Evolutionary conservation across 106 monocot species (phyloP).

Genomic region (Platanthera guangdongensis): DNA sequence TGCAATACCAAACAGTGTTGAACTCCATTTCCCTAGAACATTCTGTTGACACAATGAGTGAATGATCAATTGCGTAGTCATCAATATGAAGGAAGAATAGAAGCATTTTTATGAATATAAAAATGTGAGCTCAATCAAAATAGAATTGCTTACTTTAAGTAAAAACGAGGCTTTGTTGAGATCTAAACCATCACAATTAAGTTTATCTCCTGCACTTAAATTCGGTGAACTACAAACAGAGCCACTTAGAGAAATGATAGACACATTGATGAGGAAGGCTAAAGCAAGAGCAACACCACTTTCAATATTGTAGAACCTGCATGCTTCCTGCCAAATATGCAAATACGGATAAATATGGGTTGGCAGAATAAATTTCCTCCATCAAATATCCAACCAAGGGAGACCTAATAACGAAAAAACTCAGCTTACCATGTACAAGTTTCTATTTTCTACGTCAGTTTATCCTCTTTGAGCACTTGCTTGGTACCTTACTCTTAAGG

Average conservation of each 20-base stretch:
- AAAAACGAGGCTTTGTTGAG: slow-evolving; percentile 93
- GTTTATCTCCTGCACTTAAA: slow-evolving; percentile 53
- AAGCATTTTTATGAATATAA: neutral
- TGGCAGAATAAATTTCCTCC: neutral
- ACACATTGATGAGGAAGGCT: slow-evolving; percentile 87
- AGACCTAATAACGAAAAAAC: neutral
- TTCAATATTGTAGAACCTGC: slow-evolving; percentile 75
- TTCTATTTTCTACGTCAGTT: no score
- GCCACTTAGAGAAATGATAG: slow-evolving; percentile 83
- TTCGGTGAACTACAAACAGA: slow-evolving; percentile 65
- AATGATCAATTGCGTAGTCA: neutral
- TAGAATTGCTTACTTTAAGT: slow-evolving; percentile 47
- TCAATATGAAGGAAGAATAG: neutral
- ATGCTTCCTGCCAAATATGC: slow-evolving; percentile 62
- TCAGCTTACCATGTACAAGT: neutral
- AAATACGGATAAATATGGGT: slow-evolving; percentile 7
- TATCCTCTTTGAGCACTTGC: no score
- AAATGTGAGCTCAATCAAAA: neutral
- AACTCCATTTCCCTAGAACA: slow-evolving; percentile 89
- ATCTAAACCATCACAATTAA: slow-evolving; percentile 66
- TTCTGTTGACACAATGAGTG: slow-evolving; percentile 35
- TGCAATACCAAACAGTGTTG: slow-evolving; percentile 83
- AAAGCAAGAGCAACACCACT: slow-evolving; percentile 87
- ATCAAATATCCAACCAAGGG: neutral
- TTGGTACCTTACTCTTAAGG: no score